Base-by-base conservation (phyloP, 2,329 filamentous ascomycete genomes). In the Trichoderma simmonsii region DNA sequence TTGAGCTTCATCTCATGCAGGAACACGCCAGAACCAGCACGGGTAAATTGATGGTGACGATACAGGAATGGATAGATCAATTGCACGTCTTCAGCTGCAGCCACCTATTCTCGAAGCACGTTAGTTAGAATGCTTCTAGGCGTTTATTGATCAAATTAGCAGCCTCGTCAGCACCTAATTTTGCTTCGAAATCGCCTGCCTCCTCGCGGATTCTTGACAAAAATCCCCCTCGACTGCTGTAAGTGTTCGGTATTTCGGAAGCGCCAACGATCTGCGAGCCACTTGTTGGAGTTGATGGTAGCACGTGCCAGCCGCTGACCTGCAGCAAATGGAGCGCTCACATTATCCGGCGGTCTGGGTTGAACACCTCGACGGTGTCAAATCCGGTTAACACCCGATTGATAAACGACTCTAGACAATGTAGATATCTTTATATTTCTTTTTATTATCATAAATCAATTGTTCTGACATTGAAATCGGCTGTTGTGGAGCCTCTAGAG, bases 1-100 rank as follows among this genome's bases (percentile, higher is more conserved):
- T 24, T 48, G 56, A 60, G 36, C 56, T 51, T 69, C 65, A 69
- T 69, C 65, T 51, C 26, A 34, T 51, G 65, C 65, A 60, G 65
- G 65, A 59, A 48, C 65, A 34, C 21, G 8, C 5, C 24, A 9
- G 32, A 62, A 24, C 7, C 34, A 26, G 62, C 34, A 30, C 51
- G 54, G 34, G 51, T 48, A 59, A 68, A 60, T 43, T 28, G 54
- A 36, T 21, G 36, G 28, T 28, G 36, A 43, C 18, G 36, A 24
- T n/a, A 11, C 21, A n/a, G 39, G 15, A 43, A 43, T 8, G 39
- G 39, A 43, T 43, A 3, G 15, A n/a, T n/a, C 3, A 26, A 26
- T 26, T 26, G 26, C 3, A 7, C 24, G 24, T 39, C 3, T 39
- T 28, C 21, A 54, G 30, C 18, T 34, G 18, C 28, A 60, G 30